A percentile compares a stretch with the other conserved stretches of the same genome.
Conservation (phyloP, 768 basidiomycete species). For the Mycena leptocephala region DNA sequence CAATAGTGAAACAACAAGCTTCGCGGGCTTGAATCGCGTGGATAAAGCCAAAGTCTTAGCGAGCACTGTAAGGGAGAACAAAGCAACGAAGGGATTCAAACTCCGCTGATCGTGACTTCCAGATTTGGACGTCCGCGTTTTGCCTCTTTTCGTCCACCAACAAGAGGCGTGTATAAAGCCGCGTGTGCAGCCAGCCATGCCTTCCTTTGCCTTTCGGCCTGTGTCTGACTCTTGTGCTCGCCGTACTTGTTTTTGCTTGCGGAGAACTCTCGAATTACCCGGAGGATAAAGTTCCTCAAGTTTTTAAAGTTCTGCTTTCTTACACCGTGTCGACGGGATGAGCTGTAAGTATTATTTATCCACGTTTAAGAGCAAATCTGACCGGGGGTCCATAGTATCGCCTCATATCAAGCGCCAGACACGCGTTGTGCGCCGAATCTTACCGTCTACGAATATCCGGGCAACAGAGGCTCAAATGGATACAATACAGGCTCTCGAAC, state of each 20-base stretch:
- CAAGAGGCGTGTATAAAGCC: background rate
- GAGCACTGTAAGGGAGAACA: too few relatives aligned
- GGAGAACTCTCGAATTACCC: background rate
- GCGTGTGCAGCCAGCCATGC: background rate
- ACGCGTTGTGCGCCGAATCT: too few relatives aligned
- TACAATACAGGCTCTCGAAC: background rate
- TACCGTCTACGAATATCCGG: too few relatives aligned
- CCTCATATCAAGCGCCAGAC: too few relatives aligned
- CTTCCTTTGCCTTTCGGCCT: background rate
- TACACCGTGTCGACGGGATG: background rate
- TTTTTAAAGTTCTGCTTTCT: background rate
- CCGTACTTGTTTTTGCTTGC: background rate
- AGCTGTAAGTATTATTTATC: background rate
- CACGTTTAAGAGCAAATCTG: background rate
- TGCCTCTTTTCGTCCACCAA: background rate
- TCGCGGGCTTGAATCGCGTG: background rate
- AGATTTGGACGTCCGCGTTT: background rate
- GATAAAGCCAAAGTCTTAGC: too few relatives aligned
- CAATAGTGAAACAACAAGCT: background rate
- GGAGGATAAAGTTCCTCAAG: background rate
- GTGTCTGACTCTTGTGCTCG: background rate
- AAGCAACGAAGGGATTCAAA: background rate
- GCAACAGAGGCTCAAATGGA: background rate
- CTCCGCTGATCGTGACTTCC: background rate
- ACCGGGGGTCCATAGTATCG: background rate